Percentiles rank a stretch among this genome's conserved stretches.
phyloP scores from a whole-genome alignment of 371 early-diverging fungal genomes.

The Lichtheimia hyalospora region DNA sequence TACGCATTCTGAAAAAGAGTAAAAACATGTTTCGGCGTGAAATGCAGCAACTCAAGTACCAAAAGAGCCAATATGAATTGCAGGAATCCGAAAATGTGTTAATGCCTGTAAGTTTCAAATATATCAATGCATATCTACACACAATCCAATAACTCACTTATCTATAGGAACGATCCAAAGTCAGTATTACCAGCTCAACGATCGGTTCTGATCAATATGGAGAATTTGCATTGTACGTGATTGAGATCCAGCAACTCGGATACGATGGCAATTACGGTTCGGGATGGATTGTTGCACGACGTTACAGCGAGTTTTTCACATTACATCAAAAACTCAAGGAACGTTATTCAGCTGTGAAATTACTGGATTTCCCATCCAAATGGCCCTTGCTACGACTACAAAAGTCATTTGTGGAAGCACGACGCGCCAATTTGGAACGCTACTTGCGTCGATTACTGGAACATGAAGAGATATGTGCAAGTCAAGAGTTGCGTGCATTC shows the following conservation, averaged over 20 bases:
- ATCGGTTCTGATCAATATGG: conserved; percentile 57
- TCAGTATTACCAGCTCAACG: conserved; percentile 60
- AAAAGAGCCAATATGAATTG: conserved; percentile 66
- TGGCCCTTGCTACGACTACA: conserved; percentile 64
- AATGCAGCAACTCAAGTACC: conserved; percentile 59
- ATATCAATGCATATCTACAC: not conserved
- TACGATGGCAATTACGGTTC: conserved; percentile 53
- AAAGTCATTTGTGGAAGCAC: conserved; percentile 66
- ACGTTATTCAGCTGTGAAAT: conserved; percentile 53
- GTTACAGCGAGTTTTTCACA: conserved; percentile 81
- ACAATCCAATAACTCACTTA: not conserved
- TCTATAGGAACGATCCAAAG: conserved; percentile 56
- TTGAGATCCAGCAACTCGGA: conserved; percentile 74
- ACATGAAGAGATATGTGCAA: conserved; percentile 53
- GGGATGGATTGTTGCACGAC: conserved; percentile 79
- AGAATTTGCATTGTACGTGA: conserved; percentile 74
- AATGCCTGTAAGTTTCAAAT: conserved; percentile 57
- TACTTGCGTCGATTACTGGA: conserved; percentile 69
- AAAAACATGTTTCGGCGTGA: conserved; percentile 61
- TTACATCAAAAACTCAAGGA: conserved; percentile 72
- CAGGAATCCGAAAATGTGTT: conserved; percentile 70
- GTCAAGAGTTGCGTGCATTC: conserved; percentile 60
- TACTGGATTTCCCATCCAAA: conserved; percentile 77
- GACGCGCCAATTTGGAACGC: conserved; percentile 66
- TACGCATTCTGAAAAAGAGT: conserved; percentile 64